Evolutionary conservation across 345 rosid species (phyloP), one percentile per base, ranked within the genome.

Genomic region (Camelina sativa): DNA sequence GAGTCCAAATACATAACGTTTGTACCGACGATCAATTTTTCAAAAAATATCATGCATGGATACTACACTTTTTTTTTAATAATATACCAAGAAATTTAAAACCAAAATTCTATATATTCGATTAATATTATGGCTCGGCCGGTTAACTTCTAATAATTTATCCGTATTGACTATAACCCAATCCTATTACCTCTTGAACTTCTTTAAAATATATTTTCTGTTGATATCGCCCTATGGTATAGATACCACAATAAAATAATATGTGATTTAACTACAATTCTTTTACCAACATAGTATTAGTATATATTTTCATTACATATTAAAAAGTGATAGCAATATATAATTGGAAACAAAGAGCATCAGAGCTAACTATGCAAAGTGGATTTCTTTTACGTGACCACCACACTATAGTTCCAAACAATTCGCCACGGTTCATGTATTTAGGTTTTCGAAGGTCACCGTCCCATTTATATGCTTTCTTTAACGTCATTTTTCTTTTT

Each of bases 401-500:
- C 48, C 43, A 37, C 67, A 66, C 52, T 57, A 66, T 66, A 48
- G 43, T 57, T 74, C 66, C 52, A 58, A 74, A 66, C 79, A 61
- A 68, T 61, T 68, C 63, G 72, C 79, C 62, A 61, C 74, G 11
- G 56, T 75, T 59, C 67, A 60, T 67, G 62, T 38, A 60, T 67
- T 51, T 67, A 60, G 62, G 60, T 10, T 51, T 47, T 52, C 38
- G 55, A 61, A 67, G 69, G 79, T 53, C 79, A 12, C 79, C 74
- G 69, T 61, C 74, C 68, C 64, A 75, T 60, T 60, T 32, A 32
- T 32, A 60, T 75, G 69, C 76, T 60, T 35, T 69, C 79, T n/a
- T 55, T 32, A 32, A 43, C 23, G 41, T 46, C 79, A 68, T 3
- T 61, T 43, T 52, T 43, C 2, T 13, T 11, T 28, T 50, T 67